Percentiles rank a stretch among this genome's conserved stretches.
Conservation (phyloP, 2,329 filamentous ascomycete species). For the Hawksworthiomyces lignivorus region DNA sequence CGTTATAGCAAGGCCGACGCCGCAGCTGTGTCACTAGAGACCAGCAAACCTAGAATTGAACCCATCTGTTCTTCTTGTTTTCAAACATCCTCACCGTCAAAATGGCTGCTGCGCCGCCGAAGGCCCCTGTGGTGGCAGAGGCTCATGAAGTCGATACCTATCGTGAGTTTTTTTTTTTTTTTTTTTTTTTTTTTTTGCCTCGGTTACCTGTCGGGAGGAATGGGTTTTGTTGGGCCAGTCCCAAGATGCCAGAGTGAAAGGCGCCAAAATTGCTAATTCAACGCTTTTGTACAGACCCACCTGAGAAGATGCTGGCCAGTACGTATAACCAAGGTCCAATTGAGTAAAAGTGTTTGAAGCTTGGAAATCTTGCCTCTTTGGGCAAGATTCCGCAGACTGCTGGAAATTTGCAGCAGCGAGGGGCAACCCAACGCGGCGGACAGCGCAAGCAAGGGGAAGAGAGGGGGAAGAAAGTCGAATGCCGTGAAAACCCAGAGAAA, state of each 20-base stretch:
- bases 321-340: no score
- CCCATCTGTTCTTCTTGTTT: background rate
- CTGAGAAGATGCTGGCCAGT: constrained; percentile 61
- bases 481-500: no score
- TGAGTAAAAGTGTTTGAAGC: no score
- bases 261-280: constrained; percentile 11
- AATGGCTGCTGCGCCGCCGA: constrained; percentile 37
- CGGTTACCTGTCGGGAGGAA: constrained; percentile 2
- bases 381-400: no score
- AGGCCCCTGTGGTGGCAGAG: constrained; percentile 59
- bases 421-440: no score
- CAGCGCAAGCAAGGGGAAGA: no score
- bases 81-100: constrained; percentile 14
- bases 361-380: no score
- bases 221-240: constrained; percentile 12
- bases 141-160: constrained; percentile 70
- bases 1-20: no score
- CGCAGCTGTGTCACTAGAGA: no score
- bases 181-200: background rate
- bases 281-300: constrained; percentile 42
- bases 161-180: constrained; percentile 37
- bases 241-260: background rate
- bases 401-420: no score
- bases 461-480: no score
- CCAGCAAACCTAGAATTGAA: no score